Conservation (phyloP, 768 basidiomycete genomes). For the Russula olivacea region DNA sequence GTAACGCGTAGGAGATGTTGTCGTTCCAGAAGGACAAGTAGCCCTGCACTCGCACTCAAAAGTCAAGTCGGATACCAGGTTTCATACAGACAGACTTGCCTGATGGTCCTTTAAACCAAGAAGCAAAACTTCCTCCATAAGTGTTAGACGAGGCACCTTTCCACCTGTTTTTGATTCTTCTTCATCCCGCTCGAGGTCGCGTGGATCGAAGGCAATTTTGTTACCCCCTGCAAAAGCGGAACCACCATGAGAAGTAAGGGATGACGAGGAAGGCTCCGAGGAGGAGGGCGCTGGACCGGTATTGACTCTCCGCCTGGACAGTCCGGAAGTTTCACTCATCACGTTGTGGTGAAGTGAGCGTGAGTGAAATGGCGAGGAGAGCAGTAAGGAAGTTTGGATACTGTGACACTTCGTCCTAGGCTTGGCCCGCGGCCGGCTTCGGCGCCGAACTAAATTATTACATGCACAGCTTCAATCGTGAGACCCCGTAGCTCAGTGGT, state of each 20-base stretch:
- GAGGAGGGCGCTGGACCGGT: conserved; percentile 34
- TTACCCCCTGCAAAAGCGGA: conserved; percentile 81
- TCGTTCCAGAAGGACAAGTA: conserved; percentile 99
- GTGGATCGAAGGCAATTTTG: conserved; percentile 89
- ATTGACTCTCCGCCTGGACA: conserved; percentile 54
- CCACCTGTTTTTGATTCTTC: conserved; percentile 62
- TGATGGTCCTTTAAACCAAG: conserved; percentile 96
- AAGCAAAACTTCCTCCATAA: conserved; percentile 95
- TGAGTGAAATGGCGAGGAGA: not conserved
- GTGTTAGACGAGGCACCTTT: conserved; percentile 76
- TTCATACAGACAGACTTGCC: conserved; percentile 39
- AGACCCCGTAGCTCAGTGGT: conserved; percentile 27
- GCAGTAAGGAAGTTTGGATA: not conserved
- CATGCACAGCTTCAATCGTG: not conserved
- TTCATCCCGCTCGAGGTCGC: conserved; percentile 72
- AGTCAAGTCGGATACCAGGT: not conserved
- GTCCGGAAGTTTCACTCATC: conserved; percentile 31
- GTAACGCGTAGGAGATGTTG: conserved; percentile 96
- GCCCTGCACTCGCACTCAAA: conserved; percentile 43
- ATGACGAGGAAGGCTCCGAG: conserved; percentile 33
- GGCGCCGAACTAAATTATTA: not conserved
- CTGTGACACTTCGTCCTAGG: not conserved
- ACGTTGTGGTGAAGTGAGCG: not conserved
- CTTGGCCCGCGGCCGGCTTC: not conserved
- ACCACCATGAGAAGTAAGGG: conserved; percentile 50